Evolutionary conservation across 2,329 filamentous ascomycete species (phyloP).

Genomic region (Setomelanomma holmii): DNA sequence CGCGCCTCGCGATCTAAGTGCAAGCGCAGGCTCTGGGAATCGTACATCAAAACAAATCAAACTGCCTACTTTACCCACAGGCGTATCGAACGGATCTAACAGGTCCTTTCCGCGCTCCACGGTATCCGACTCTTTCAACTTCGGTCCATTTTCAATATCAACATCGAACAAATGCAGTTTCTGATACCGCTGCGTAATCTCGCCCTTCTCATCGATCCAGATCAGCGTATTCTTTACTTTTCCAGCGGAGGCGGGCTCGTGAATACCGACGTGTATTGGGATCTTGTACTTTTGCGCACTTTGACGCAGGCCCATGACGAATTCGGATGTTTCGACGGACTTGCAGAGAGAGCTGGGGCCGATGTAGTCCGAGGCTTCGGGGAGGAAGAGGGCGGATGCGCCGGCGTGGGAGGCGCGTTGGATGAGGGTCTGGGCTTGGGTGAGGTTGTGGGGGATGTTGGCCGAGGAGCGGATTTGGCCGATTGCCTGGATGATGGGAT

Average conservation of each 20-base stretch:
- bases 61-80: slow-evolving; percentile 76
- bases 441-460: slow-evolving; percentile 78
- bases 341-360: slow-evolving; percentile 74
- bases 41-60: slow-evolving; percentile 92
- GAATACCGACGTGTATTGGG: slow-evolving; percentile 85
- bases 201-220: slow-evolving; percentile 69
- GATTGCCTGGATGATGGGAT: slow-evolving; percentile 66
- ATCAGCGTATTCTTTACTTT: slow-evolving; percentile 70
- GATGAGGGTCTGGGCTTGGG: slow-evolving; percentile 76
- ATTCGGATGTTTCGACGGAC: slow-evolving; percentile 70
- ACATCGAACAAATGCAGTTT: slow-evolving; percentile 92
- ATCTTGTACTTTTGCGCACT: slow-evolving; percentile 70
- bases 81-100: slow-evolving; percentile 73
- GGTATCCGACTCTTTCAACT: slow-evolving; percentile 68
- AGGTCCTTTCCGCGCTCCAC: slow-evolving; percentile 66
- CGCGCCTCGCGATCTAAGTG: slow-evolving; percentile 70
- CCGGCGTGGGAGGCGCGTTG: slow-evolving; percentile 75
- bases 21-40: slow-evolving; percentile 77
- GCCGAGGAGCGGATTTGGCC: slow-evolving; percentile 89
- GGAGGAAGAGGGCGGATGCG: slow-evolving; percentile 87
- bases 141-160: slow-evolving; percentile 62
- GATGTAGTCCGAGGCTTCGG: slow-evolving; percentile 91
- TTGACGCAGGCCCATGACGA: slow-evolving; percentile 76
- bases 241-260: slow-evolving; percentile 58
- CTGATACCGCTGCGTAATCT: slow-evolving; percentile 73